Base-by-base conservation (phyloP, 257 asterid genomes). In the Capsicum chinense region DNA sequence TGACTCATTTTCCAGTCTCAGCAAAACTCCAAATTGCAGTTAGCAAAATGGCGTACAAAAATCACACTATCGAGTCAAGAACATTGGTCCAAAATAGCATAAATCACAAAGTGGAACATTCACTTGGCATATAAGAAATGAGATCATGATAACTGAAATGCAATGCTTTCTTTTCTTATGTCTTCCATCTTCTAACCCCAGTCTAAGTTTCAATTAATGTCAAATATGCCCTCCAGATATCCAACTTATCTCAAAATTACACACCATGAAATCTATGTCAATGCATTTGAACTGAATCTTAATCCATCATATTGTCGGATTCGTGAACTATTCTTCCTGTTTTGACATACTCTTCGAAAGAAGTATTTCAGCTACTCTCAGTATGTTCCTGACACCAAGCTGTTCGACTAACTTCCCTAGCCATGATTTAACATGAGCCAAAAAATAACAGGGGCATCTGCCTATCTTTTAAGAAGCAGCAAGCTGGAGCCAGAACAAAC, bases 181-280 rank as follows among this genome's bases (percentile, higher is more conserved):
- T 12, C 80, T 19, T 74, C 80, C 8, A 48, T 74, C 44, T 12
- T 19, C 79, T 10, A 71, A 47, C 39, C 79, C 56, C 58, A 71
- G 79, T n/a, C 79, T 47, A 44, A n/a, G 79, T 57, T n/a, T 64
- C 56, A 50, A 71, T 44, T 2, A 47, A 44, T 5, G 16, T 44
- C 56, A 44, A 17, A 17, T 71, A 71, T 56, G 21, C 79, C 58
- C 37, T 10, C 58, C 17, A 47, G 16, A 47, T 71, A 71, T 71
- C 57, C 79, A 67, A 70, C 44, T 71, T 71, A 71, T 71, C 79
- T 69, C 79, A 42, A 39, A 69, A 56, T 2, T 69, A 8, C 3
- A 21, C 35, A 69, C 16, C 11, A 42, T 69, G 79, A 69, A 17
- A 39, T 69, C 13, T 9, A 16, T 69, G 15, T 69, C 14, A 69